Evolutionary conservation across 768 basidiomycete genomes (phyloP).

Genomic region (Auricularia auricula-judae): DNA sequence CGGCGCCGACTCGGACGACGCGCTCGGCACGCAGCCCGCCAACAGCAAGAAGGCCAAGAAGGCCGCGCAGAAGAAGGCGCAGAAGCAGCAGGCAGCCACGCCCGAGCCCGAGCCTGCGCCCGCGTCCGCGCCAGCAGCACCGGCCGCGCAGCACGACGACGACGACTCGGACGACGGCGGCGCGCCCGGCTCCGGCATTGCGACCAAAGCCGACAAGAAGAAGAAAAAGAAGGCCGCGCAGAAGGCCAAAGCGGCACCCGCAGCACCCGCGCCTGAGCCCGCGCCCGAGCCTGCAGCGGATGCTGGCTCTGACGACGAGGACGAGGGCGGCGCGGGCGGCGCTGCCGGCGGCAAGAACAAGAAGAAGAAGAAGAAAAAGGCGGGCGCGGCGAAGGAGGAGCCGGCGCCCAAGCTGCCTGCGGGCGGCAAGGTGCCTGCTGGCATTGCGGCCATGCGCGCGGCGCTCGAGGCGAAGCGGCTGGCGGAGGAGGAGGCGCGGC

Average conservation of each 20-base stretch:
- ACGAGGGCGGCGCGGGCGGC: conserved; percentile 45
- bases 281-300: conserved; percentile 24
- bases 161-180: conserved; percentile 35
- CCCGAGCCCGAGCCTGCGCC: conserved; percentile 11
- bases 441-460: conserved; percentile 74
- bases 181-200: conserved; percentile 30
- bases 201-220: conserved; percentile 86
- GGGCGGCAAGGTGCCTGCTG: conserved; percentile 60
- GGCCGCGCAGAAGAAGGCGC: conserved; percentile 12
- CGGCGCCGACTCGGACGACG: not conserved
- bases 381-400: conserved; percentile 33
- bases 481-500: conserved; percentile 72
- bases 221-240: conserved; percentile 75
- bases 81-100: conserved; percentile 6
- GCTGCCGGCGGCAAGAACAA: conserved; percentile 48
- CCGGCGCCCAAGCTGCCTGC: conserved; percentile 17
- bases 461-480: conserved; percentile 89
- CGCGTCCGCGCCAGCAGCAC: conserved; percentile 19
- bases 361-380: conserved; percentile 70
- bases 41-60: conserved; percentile 9
- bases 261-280: conserved; percentile 21
- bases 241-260: conserved; percentile 84
- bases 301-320: conserved; percentile 54
- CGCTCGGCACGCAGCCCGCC: not conserved
- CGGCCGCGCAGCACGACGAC: conserved; percentile 27